phyloP scores from a whole-genome alignment of 768 basidiomycete species.

The Leucocoprinus leucothites region DNA sequence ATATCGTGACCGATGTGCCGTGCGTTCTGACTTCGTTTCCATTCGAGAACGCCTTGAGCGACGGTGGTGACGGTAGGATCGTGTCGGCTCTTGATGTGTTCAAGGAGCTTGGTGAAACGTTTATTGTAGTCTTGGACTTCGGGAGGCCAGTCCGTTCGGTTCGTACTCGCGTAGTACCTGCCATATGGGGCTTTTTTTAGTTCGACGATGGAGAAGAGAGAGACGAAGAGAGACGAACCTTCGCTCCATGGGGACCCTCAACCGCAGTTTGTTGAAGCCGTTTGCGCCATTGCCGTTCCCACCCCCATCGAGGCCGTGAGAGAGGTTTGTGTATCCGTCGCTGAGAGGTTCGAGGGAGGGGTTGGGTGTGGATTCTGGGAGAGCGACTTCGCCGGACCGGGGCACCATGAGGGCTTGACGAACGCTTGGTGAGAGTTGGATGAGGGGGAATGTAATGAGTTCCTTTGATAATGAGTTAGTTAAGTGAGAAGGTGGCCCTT shows the following conservation, averaged over 20 bases:
- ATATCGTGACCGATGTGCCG: constrained; percentile 80
- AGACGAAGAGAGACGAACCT: constrained; percentile 45
- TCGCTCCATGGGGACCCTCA: constrained; percentile 82
- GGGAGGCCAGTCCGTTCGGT: constrained; percentile 77
- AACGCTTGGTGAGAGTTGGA: constrained; percentile 65
- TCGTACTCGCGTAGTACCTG: constrained; percentile 85
- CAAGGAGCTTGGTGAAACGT: constrained; percentile 82
- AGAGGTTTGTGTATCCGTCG: constrained; percentile 23
- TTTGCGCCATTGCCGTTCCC: constrained; percentile 36
- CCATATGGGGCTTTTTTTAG: constrained; percentile 9
- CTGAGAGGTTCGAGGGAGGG: constrained; percentile 57
- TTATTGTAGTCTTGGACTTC: constrained; percentile 93
- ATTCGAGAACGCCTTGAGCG: constrained; percentile 94
- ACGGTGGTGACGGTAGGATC: constrained; percentile 98
- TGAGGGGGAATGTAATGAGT: constrained; percentile 80
- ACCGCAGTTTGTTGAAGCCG: constrained; percentile 54
- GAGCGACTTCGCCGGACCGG: constrained; percentile 40
- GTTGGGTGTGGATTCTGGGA: constrained; percentile 81
- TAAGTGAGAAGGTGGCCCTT: not conserved
- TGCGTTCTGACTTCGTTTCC: constrained; percentile 77
- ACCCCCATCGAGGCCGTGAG: constrained; percentile 11
- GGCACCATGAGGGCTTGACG: constrained; percentile 60
- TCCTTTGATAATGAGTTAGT: constrained; percentile 50
- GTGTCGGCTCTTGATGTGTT: constrained; percentile 89
- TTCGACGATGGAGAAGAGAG: constrained; percentile 4